A percentile compares a stretch with the other conserved stretches of the same genome.
Evolutionary conservation across 106 monocot genomes (phyloP).

Genomic region (Agapanthus africanus): DNA sequence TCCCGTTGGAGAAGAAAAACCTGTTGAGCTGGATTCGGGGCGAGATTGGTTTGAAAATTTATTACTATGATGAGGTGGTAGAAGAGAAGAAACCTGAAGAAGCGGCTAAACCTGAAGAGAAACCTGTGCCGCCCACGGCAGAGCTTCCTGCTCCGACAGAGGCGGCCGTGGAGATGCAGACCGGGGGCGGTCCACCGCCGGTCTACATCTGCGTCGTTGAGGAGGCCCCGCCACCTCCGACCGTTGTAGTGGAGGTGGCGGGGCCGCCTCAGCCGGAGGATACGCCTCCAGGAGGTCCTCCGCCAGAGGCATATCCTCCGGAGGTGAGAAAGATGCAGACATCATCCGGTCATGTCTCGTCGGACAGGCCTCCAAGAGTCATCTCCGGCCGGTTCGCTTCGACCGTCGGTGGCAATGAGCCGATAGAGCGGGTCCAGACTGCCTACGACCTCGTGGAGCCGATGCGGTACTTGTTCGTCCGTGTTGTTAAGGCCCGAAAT

Average conservation of each 20-base stretch:
- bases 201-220: conserved; percentile 29
- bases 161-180: conserved; percentile 68
- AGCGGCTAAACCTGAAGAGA: not conserved
- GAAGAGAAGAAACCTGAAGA: conserved; percentile 22
- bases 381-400: conserved; percentile 53
- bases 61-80: conserved; percentile 56
- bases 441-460: conserved; percentile 82
- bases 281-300: not conserved
- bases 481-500: conserved; percentile 63
- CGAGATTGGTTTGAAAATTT: conserved; percentile 87
- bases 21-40: conserved; percentile 85
- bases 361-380: conserved; percentile 31
- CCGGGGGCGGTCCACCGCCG: conserved; percentile 25
- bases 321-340: conserved; percentile 69
- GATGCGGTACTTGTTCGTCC: conserved; percentile 88
- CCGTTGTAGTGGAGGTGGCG: conserved; percentile 1
- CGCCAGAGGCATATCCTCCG: conserved; percentile 29
- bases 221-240: conserved; percentile 26
- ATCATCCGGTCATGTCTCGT: conserved; percentile 14
- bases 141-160: conserved; percentile 62
- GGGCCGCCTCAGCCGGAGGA: conserved; percentile 15
- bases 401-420: too few species aligned
- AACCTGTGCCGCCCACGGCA: conserved; percentile 10
- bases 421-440: conserved; percentile 27
- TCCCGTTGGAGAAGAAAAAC: conserved; percentile 76